A percentile compares a stretch with the other conserved stretches of the same genome.
Evolutionary conservation across 805 yeast species (phyloP).

Genomic region (Vanderwaltozyma polyspora): DNA sequence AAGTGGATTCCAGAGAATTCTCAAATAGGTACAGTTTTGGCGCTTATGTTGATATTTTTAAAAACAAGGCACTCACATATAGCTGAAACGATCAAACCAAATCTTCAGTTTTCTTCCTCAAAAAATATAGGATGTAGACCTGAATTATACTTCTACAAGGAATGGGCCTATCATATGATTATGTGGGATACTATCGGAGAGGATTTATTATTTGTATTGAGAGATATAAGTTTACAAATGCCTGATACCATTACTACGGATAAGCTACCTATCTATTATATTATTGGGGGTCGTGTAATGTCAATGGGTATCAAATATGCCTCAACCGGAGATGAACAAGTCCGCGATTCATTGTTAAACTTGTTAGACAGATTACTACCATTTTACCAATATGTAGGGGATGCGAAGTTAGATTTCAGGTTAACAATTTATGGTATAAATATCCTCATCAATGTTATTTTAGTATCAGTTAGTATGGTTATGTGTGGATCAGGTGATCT

Average conservation of each 20-base stretch:
- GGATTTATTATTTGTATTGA: slow-evolving; percentile 22
- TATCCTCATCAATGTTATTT: slow-evolving; percentile 46
- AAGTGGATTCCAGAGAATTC: slow-evolving; percentile 28
- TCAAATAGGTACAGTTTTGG: slow-evolving; percentile 61
- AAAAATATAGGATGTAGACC: slow-evolving; percentile 39
- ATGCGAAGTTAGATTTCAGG: slow-evolving; percentile 44
- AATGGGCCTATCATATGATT: slow-evolving; percentile 52
- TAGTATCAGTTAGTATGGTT: slow-evolving; percentile 55
- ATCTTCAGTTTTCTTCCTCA: slow-evolving; percentile 42
- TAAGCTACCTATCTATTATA: slow-evolving; percentile 48
- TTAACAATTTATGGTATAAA: slow-evolving; percentile 41
- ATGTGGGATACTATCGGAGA: slow-evolving; percentile 57
- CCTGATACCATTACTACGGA: slow-evolving; percentile 39
- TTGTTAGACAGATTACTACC: slow-evolving; percentile 24
- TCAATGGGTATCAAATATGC: slow-evolving; percentile 70
- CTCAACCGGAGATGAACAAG: slow-evolving; percentile 46
- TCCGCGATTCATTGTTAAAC: slow-evolving; percentile 34
- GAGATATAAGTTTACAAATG: slow-evolving; percentile 5
- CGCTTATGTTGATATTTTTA: slow-evolving; percentile 63
- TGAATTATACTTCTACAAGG: slow-evolving; percentile 56
- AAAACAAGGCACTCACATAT: slow-evolving; percentile 49
- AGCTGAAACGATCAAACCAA: slow-evolving; percentile 48
- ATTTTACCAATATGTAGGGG: slow-evolving; percentile 27
- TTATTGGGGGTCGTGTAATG: slow-evolving; percentile 63
- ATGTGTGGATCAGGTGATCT: slow-evolving; percentile 92